These are phyloP conservation scores for Starmerella ratchasimensis DNA, from an alignment of 805 yeast species.

Conservation along the genomic window DNA sequence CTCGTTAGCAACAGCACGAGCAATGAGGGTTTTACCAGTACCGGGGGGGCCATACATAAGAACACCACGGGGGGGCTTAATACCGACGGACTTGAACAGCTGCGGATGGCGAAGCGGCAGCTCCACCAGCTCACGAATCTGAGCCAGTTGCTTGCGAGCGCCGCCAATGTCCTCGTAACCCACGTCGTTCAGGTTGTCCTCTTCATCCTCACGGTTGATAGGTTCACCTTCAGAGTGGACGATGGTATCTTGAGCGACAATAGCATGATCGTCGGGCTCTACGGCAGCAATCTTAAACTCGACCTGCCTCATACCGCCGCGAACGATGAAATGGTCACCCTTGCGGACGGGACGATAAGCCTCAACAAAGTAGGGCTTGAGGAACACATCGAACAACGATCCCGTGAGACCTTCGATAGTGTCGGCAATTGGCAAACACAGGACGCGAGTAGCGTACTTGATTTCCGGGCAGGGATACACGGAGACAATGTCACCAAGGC, in stretches of 20 bases:
- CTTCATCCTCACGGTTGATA: conserved; percentile 95
- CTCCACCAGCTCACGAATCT: conserved; percentile 95
- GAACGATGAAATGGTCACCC: conserved; percentile 88
- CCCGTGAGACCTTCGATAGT: conserved; percentile 97
- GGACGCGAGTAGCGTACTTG: conserved; percentile 88
- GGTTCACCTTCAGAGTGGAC: conserved; percentile 99
- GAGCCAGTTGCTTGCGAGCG: conserved; percentile 98
- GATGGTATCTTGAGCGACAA: conserved; percentile 95
- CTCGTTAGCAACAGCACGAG: conserved; percentile 99
- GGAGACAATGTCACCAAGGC: conserved; percentile 84
- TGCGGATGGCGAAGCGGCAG: conserved; percentile 97
- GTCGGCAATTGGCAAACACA: conserved; percentile 93
- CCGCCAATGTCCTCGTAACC: conserved; percentile 99
- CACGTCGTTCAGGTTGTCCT: conserved; percentile 87
- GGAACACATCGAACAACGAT: conserved; percentile 84
- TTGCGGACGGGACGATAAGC: conserved; percentile 98
- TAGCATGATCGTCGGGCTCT: conserved; percentile 93
- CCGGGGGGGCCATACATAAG: conserved; percentile 95
- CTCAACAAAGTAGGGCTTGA: conserved; percentile 96
- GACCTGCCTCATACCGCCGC: conserved; percentile 99
- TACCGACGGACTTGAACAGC: conserved; percentile 93
- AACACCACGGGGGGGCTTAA: conserved; percentile 97
- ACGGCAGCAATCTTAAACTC: conserved; percentile 97
- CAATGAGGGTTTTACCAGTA: conserved; percentile 98
- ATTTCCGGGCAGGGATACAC: conserved; percentile 95